Percentiles rank a stretch among this genome's conserved stretches.
phyloP scores from a whole-genome alignment of 129 eudicot genomes.

The Rutidosis leptorrhynchoides region DNA sequence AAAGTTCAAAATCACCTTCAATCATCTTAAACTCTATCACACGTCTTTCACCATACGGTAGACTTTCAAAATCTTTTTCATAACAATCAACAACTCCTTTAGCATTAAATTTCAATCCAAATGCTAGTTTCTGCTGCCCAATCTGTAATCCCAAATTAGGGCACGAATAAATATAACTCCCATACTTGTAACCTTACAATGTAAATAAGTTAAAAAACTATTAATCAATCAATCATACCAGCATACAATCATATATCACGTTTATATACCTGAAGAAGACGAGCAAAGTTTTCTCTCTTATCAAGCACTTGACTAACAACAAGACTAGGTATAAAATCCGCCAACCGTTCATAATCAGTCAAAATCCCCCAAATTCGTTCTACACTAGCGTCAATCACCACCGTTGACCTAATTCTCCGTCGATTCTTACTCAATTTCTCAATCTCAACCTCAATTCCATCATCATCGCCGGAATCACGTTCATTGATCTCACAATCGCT shows the following conservation, averaged over 20 bases:
- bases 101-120: constrained; percentile 76
- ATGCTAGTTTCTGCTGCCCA: constrained; percentile 75
- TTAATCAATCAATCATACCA: not conserved
- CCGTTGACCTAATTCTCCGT: constrained; percentile 61
- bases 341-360: constrained; percentile 68
- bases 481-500: not conserved
- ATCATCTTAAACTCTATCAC: constrained; percentile 86
- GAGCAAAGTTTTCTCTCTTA: constrained; percentile 50
- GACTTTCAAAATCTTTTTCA: constrained; percentile 58
- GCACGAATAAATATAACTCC: constrained; percentile 11
- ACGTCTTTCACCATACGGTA: constrained; percentile 55
- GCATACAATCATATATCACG: no score
- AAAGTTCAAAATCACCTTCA: constrained; percentile 76
- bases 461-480: constrained; percentile 14
- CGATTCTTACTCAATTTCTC: constrained; percentile 48
- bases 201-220: not conserved
- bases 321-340: constrained; percentile 70
- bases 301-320: constrained; percentile 69
- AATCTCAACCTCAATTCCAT: constrained; percentile 36
- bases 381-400: constrained; percentile 41
- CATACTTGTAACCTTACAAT: constrained; percentile 9
- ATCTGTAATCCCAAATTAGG: constrained; percentile 47
- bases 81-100: constrained; percentile 77
- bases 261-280: constrained; percentile 54
- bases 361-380: constrained; percentile 57